A percentile compares a stretch with the other conserved stretches of the same genome.
phyloP scores from a whole-genome alignment of 306 rosid species.

The Biancaea sappan region DNA sequence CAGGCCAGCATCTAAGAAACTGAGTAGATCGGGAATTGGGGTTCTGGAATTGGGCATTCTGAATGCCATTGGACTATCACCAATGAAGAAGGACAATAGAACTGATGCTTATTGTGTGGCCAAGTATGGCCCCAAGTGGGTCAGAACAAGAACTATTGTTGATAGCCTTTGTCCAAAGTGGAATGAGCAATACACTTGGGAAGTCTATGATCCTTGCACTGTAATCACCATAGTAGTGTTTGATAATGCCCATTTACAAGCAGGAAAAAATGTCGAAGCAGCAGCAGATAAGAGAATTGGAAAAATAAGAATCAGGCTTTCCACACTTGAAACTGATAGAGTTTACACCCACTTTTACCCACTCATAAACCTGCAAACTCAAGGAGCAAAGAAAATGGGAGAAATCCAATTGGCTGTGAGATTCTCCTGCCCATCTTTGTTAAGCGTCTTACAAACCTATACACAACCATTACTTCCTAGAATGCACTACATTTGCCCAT shows the following conservation, averaged over 20 bases:
- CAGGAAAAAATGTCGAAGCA: conserved; percentile 12
- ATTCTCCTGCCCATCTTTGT: conserved; percentile 48
- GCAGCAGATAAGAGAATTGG: conserved; percentile 40
- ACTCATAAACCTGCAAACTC: conserved; percentile 36
- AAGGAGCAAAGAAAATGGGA: conserved; percentile 51
- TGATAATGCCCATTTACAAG: conserved; percentile 50
- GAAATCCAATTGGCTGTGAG: conserved; percentile 62
- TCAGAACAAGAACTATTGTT: conserved; percentile 50
- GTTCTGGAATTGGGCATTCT: conserved; percentile 53
- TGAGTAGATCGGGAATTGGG: conserved; percentile 46
- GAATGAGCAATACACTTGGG: conserved; percentile 52
- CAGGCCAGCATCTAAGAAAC: conserved; percentile 33
- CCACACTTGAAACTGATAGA: conserved; percentile 46
- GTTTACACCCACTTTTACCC: conserved; percentile 57
- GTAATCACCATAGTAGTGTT: conserved; percentile 51
- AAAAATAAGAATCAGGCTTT: conserved; percentile 51
- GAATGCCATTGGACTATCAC: conserved; percentile 41
- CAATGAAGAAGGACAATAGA: conserved; percentile 51
- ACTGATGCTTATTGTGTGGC: conserved; percentile 58
- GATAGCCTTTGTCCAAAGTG: conserved; percentile 48
- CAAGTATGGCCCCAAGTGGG: conserved; percentile 59
- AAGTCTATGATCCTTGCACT: conserved; percentile 60
- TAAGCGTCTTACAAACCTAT: conserved; percentile 45
- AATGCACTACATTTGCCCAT: conserved; percentile 47
- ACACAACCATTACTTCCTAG: conserved; percentile 45